Evolutionary conservation across 441 rosid species (phyloP).

Genomic region (Brassica balearica): DNA sequence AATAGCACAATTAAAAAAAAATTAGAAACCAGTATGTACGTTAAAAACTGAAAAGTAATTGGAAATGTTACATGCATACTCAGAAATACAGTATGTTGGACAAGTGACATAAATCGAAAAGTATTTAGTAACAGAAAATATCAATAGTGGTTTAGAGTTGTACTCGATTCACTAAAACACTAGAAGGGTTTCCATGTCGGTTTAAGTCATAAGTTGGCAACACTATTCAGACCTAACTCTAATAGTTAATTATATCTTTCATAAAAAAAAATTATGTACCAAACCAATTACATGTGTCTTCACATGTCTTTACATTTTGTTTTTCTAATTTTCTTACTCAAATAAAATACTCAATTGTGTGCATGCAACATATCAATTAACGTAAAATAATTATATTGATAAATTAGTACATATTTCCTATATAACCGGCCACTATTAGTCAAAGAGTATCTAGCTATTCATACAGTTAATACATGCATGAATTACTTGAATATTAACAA

Average conservation of each 20-base stretch:
- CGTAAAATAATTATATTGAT: background rate
- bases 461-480: background rate
- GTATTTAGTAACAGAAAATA: no score
- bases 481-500: background rate
- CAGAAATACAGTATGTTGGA: no score
- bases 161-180: no score
- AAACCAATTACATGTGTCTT: conserved; percentile 37
- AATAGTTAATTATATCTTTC: conserved; percentile 41
- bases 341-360: background rate
- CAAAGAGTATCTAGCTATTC: background rate
- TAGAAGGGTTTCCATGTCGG: conserved; percentile 8
- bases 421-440: conserved; percentile 2
- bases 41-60: no score
- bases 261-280: conserved; percentile 15
- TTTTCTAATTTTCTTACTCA: conserved; percentile 10
- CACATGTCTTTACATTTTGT: conserved; percentile 26
- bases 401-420: background rate
- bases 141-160: no score
- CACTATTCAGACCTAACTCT: conserved; percentile 32
- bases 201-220: conserved; percentile 29
- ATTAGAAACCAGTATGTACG: no score
- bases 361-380: no score
- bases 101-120: no score
- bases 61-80: no score
- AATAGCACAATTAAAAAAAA: background rate